Evolutionary conservation across 805 yeast genomes (phyloP).

Genomic region (Suhomyces sp.): DNA sequence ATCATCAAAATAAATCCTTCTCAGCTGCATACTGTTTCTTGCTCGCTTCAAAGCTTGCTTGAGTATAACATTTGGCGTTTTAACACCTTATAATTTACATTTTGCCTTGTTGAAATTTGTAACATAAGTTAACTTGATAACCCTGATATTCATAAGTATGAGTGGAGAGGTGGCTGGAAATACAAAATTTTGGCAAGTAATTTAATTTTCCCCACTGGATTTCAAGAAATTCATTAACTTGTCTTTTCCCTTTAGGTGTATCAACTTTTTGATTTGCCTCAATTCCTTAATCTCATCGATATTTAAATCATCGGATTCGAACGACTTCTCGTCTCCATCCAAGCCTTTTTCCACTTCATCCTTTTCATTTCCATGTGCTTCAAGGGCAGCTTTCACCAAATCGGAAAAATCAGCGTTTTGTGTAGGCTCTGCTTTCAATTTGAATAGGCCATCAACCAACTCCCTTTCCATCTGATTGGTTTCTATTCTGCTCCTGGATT

Average conservation of each 20-base stretch:
- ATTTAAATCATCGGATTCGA: slow-evolving; percentile 1
- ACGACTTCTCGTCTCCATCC: neutral
- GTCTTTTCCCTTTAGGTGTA: slow-evolving; percentile 70
- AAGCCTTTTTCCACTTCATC: neutral
- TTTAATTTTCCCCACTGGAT: too few species aligned
- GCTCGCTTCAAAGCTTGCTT: too few species aligned
- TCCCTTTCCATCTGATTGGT: slow-evolving; percentile 17
- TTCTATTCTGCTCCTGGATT: slow-evolving; percentile 16
- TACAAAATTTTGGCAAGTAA: too few species aligned
- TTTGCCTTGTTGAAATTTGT: too few species aligned
- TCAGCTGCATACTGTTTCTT: too few species aligned
- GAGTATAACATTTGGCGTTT: too few species aligned
- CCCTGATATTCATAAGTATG: neutral
- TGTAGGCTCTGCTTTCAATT: slow-evolving; percentile 31
- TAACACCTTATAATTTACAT: too few species aligned
- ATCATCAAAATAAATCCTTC: too few species aligned
- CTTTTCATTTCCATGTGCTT: neutral
- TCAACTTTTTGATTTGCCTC: slow-evolving; percentile 54
- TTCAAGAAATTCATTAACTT: slow-evolving; percentile 59
- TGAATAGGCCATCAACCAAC: slow-evolving; percentile 26
- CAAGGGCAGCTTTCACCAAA: slow-evolving; percentile 42
- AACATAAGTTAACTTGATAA: neutral
- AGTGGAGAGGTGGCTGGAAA: too few species aligned
- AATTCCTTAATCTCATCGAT: slow-evolving; percentile 50
- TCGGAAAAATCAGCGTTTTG: slow-evolving; percentile 44